A percentile compares a stretch with the other conserved stretches of the same genome.
These are phyloP conservation scores for Cladophialophora exuberans DNA, from an alignment of 2,329 filamentous ascomycete species.

Conservation along the genomic window DNA sequence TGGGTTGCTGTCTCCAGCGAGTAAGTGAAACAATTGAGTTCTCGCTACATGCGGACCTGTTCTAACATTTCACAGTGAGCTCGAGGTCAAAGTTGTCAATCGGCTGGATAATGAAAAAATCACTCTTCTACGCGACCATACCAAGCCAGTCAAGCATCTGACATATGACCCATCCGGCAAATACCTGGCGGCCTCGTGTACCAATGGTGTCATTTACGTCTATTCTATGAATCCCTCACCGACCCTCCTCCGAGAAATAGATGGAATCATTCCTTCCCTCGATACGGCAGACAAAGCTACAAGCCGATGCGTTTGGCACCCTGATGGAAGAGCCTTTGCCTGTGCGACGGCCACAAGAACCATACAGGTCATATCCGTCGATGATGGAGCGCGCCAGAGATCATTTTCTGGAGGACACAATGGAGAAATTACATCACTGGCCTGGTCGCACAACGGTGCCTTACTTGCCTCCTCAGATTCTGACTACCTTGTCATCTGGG, in stretches of 20 bases:
- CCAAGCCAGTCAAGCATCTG: conserved; percentile 86
- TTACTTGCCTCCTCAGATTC: conserved; percentile 70
- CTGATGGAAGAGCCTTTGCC: conserved; percentile 89
- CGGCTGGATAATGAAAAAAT: conserved; percentile 76
- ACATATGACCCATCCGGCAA: conserved; percentile 81
- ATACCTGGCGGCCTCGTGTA: conserved; percentile 78
- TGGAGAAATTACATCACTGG: conserved; percentile 80
- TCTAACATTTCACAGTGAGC: conserved; percentile 59
- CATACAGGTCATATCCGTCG: conserved; percentile 83
- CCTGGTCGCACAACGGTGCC: conserved; percentile 94
- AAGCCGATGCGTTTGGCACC: conserved; percentile 83
- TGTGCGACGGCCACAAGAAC: conserved; percentile 80
- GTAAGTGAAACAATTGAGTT: conserved; percentile 55
- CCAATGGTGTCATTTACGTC: conserved; percentile 85
- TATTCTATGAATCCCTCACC: conserved; percentile 84
- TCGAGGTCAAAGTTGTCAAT: conserved; percentile 86
- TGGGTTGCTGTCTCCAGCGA: conserved; percentile 98
- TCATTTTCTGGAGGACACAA: conserved; percentile 78
- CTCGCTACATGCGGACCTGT: neutral
- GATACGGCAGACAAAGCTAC: conserved; percentile 78
- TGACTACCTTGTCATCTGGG: conserved; percentile 70
- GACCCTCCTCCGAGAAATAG: conserved; percentile 78
- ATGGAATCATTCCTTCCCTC: conserved; percentile 78
- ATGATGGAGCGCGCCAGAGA: conserved; percentile 86
- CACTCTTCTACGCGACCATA: conserved; percentile 79